Evolutionary conservation across 192 early-diverging fungal genomes (phyloP), one percentile per base, ranked within the genome.

Genomic region (Chytriomyces sp.): DNA sequence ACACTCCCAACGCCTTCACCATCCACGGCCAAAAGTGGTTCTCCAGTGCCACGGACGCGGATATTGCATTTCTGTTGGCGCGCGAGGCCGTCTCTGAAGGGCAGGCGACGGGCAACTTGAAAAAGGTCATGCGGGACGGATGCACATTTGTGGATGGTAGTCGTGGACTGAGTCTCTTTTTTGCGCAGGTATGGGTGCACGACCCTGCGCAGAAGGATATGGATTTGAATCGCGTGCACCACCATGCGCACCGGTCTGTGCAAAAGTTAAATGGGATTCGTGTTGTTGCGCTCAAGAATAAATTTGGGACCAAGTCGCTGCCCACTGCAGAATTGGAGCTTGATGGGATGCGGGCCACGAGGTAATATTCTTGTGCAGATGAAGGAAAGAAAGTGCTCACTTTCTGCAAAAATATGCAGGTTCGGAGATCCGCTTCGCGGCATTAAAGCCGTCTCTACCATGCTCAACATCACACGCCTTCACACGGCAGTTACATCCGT

Each of bases 11-110:
- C 58, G n/a, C 39, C 3, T 30, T 39, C 19, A n/a, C 32, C 25
- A 56, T 92, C 25, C 79, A 76, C 37, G 91, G 91, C 0, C 89
- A 90, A 77, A 92, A 91, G 67, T 92, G 88, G 89, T 92, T 92
- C 71, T 89, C 86, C 1, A 87, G 84, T 52, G 90, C 90, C 2
- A 92, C 91, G 4, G 88, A 89, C 52, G 77, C 87, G 14, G 84
- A 91, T 65, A 86, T 90, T 59, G 83, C 91, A 25, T 81, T 92
- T 75, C 76, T 88, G 0, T 72, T 92, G 7, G 91, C 91, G 22
- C 78, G 90, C 63, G 79, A 80, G 12, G 78, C 80, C 19, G 76
- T 86, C 53, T 75, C 83, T 3, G 70, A 77, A n/a, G 74, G 40
- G 17, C 39, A 53, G 10, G 66, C 61, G 22, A 52, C 33, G 64